Percentiles rank a stretch among this genome's conserved stretches.
Conservation (phyloP, 2,329 filamentous ascomycete genomes). For the Cercospora zeae-maydis region DNA sequence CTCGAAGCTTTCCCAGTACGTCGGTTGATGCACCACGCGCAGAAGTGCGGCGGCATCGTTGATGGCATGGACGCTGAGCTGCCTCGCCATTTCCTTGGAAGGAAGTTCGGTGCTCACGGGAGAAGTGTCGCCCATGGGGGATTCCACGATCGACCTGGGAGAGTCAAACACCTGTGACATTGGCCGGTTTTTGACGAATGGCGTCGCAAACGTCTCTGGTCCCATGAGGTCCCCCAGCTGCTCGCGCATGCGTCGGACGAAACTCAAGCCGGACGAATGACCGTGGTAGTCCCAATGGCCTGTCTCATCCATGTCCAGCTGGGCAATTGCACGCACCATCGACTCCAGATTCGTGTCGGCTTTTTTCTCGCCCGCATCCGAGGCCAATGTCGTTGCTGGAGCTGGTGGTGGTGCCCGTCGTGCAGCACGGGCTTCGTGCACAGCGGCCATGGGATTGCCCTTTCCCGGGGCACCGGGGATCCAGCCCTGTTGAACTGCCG, state of each 20-base stretch:
- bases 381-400: conserved; percentile 19
- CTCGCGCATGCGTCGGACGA: conserved; percentile 80
- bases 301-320: conserved; percentile 84
- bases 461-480: conserved; percentile 38
- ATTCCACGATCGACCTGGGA: conserved; percentile 56
- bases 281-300: conserved; percentile 96
- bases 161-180: conserved; percentile 64
- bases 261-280: conserved; percentile 85
- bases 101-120: conserved; percentile 62
- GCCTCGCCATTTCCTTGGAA: conserved; percentile 53
- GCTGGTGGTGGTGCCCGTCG: conserved; percentile 22
- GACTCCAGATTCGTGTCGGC: conserved; percentile 74
- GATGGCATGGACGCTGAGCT: conserved; percentile 58
- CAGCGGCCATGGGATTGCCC: conserved; percentile 24
- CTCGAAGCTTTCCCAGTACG: conserved; percentile 74
- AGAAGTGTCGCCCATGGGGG: conserved; percentile 56
- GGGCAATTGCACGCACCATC: conserved; percentile 91
- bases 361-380: conserved; percentile 43
- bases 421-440: background rate
- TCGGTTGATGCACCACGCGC: conserved; percentile 75
- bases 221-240: conserved; percentile 77
- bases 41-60: conserved; percentile 61
- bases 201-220: conserved; percentile 55
- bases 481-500: conserved; percentile 53
- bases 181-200: conserved; percentile 55